These are phyloP conservation scores for Castanea crenata DNA, from an alignment of 306 rosid species.

Conservation along the genomic window DNA sequence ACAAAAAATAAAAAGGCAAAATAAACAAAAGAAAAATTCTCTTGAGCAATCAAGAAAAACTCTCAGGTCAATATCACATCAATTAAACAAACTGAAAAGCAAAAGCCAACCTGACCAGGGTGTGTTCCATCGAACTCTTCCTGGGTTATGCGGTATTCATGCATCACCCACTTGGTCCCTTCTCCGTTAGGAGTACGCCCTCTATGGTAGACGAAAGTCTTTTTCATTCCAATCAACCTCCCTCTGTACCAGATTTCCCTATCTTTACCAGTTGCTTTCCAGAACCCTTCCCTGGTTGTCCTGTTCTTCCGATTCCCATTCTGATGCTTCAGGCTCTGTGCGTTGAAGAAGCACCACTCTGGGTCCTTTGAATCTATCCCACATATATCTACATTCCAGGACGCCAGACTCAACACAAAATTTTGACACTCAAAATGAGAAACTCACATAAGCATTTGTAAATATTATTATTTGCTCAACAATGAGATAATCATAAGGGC, in stretches of 20 bases:
- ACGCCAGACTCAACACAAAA: neutral
- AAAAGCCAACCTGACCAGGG: too few relatives aligned
- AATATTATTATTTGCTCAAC: too few relatives aligned
- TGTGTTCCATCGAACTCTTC: too few relatives aligned
- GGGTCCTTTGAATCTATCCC: conserved; percentile 69
- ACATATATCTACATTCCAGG: conserved; percentile 51
- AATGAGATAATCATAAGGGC: too few relatives aligned
- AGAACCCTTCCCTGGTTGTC: conserved; percentile 73
- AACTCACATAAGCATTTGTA: too few relatives aligned
- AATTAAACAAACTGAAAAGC: too few relatives aligned
- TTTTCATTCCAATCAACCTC: conserved; percentile 81
- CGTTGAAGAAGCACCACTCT: conserved; percentile 97
- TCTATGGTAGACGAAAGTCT: conserved; percentile 75
- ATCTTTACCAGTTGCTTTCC: conserved; percentile 97
- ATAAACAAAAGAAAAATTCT: too few relatives aligned
- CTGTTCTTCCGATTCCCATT: conserved; percentile 84
- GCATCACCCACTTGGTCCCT: conserved; percentile 90
- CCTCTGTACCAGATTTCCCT: conserved; percentile 59
- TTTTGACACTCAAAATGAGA: too few relatives aligned
- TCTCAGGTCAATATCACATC: too few relatives aligned
- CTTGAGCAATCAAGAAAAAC: too few relatives aligned
- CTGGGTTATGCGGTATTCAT: conserved; percentile 44
- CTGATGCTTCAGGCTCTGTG: conserved; percentile 46
- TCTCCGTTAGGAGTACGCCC: conserved; percentile 91
- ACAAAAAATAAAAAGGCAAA: too few relatives aligned